These are phyloP conservation scores for Colletotrichum sublineola DNA, from an alignment of 2,329 filamentous ascomycete genomes.

Conservation along the genomic window DNA sequence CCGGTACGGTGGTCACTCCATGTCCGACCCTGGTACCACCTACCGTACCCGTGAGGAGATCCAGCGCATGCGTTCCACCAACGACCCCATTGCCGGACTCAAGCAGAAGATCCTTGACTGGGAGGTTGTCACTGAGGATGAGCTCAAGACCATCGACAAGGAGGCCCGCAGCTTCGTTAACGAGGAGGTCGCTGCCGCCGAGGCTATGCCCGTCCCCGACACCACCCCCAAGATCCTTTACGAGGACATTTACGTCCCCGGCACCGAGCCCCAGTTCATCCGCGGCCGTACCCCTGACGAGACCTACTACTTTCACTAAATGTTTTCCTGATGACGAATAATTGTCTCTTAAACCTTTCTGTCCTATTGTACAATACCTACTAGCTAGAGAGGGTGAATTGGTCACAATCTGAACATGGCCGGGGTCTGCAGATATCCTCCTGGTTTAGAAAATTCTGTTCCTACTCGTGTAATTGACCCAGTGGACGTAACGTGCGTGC, in stretches of 20 bases:
- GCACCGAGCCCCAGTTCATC: conserved; percentile 89
- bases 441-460: conserved; percentile 23
- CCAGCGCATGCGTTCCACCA: conserved; percentile 98
- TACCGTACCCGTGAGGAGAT: conserved; percentile 99
- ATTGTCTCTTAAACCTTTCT: conserved; percentile 40
- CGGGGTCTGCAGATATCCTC: conserved; percentile 41
- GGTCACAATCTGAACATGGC: conserved; percentile 41
- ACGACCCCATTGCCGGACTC: conserved; percentile 97
- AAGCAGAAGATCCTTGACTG: conserved; percentile 99
- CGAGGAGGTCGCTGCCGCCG: conserved; percentile 89
- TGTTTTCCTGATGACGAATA: conserved; percentile 33
- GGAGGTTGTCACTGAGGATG: conserved; percentile 90
- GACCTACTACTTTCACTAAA: conserved; percentile 87
- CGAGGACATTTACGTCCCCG: conserved; percentile 95
- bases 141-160: conserved; percentile 97
- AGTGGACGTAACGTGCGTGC: neutral
- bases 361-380: conserved; percentile 44
- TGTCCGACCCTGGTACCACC: conserved; percentile 99
- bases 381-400: conserved; percentile 43
- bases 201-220: conserved; percentile 88
- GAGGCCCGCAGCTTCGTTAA: conserved; percentile 88
- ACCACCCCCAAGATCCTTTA: conserved; percentile 85
- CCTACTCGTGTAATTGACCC: neutral
- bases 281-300: conserved; percentile 90
- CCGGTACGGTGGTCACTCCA: conserved; percentile 99